Conservation (phyloP, 768 basidiomycete genomes). For the Trametes gibbosa region DNA sequence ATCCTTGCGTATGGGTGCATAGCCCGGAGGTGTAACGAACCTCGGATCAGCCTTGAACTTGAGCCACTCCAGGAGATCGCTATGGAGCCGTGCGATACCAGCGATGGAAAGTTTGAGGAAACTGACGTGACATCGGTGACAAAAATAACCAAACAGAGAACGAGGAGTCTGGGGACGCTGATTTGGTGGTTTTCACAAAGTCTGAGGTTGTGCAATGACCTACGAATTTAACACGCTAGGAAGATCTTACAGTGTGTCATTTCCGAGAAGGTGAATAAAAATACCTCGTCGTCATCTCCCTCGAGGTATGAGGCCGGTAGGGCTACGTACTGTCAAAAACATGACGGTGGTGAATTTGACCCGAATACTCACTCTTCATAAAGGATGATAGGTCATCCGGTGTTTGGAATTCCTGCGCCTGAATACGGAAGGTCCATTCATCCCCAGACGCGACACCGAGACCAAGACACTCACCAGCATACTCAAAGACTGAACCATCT, state of each 20-base stretch:
- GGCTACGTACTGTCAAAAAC: background rate
- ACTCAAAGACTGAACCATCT: slow-evolving; percentile 7
- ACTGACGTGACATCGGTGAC: slow-evolving; percentile 70
- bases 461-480: slow-evolving; percentile 9
- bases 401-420: slow-evolving; percentile 1
- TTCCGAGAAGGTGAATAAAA: slow-evolving; percentile 6
- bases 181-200: background rate
- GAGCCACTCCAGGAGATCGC: slow-evolving; percentile 65
- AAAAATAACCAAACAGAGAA: slow-evolving; percentile 80
- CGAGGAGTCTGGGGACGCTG: slow-evolving; percentile 52
- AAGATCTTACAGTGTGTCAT: background rate
- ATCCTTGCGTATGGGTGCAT: slow-evolving; percentile 39
- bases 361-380: slow-evolving; percentile 17
- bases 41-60: background rate
- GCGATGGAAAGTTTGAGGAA: slow-evolving; percentile 76
- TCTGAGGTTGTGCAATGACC: background rate
- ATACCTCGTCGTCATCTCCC: slow-evolving; percentile 55
- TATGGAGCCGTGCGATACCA: slow-evolving; percentile 63
- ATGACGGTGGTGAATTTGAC: background rate
- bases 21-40: slow-evolving; percentile 4
- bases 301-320: slow-evolving; percentile 32
- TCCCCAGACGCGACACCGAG: background rate
- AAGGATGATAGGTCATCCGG: slow-evolving; percentile 20
- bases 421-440: background rate
- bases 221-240: slow-evolving; percentile 11